phyloP scores from a whole-genome alignment of 228 moss, liverwort and hornwort genomes.

The Sphagnum fallax region DNA sequence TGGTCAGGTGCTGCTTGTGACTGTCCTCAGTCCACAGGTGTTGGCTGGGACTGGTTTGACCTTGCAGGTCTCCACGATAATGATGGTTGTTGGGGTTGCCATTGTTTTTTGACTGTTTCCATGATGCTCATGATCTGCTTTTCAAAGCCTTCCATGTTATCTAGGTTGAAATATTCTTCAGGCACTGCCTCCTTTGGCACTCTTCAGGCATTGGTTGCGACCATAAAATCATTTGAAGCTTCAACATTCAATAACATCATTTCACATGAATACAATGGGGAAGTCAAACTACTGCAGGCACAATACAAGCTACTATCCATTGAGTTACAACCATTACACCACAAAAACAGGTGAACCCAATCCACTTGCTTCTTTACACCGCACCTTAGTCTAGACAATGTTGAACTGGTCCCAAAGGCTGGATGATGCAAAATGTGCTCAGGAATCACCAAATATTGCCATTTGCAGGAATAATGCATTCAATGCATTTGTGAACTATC shows the following conservation, averaged over 20 bases:
- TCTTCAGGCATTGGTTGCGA: constrained; percentile 91
- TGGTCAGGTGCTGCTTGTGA: constrained; percentile 29
- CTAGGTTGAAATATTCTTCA: constrained; percentile 82
- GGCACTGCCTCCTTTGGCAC: constrained; percentile 86
- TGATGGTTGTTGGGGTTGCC: constrained; percentile 39
- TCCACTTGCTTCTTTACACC: not conserved
- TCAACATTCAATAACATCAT: too few species aligned
- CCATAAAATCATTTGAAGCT: not conserved
- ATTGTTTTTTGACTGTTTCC: constrained; percentile 95
- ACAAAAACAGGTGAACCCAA: too few species aligned
- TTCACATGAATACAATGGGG: not conserved
- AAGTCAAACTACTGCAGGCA: not conserved
- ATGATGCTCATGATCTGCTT: constrained; percentile 97
- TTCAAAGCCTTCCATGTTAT: constrained; percentile 97
- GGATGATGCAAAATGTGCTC: constrained; percentile 66
- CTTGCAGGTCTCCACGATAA: constrained; percentile 38
- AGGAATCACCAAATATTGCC: constrained; percentile 84
- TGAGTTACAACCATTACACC: too few species aligned
- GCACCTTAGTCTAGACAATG: constrained; percentile 88
- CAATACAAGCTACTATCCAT: too few species aligned
- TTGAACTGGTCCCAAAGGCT: constrained; percentile 75
- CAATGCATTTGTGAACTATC: not conserved
- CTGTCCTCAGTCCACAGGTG: constrained; percentile 26
- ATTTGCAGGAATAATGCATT: constrained; percentile 5
- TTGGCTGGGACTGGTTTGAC: constrained; percentile 49